Percentiles rank a stretch among this genome's conserved stretches.
Conservation (phyloP, 768 basidiomycete genomes). For the Ramaria sp. region DNA sequence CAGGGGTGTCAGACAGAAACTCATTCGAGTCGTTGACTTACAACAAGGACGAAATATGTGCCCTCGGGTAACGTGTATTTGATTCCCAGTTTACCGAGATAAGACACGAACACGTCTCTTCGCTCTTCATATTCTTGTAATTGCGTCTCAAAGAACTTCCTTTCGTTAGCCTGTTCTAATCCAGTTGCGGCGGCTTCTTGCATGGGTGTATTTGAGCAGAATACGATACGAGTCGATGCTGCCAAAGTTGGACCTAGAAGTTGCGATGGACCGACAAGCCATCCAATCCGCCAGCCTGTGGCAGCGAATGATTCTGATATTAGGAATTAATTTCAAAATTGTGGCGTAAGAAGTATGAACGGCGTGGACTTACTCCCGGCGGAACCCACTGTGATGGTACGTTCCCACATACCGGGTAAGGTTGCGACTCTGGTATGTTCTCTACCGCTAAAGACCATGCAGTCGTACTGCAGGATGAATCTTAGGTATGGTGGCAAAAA, state of each 20-base stretch:
- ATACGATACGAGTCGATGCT: slow-evolving; percentile 88
- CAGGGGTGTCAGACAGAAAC: slow-evolving; percentile 1
- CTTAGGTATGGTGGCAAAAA: background rate
- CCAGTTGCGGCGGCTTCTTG: slow-evolving; percentile 93
- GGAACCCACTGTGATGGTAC: slow-evolving; percentile 93
- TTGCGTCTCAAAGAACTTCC: slow-evolving; percentile 71
- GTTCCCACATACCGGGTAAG: slow-evolving; percentile 98
- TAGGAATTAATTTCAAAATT: background rate
- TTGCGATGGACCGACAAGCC: slow-evolving; percentile 80
- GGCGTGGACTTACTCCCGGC: slow-evolving; percentile 64
- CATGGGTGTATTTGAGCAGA: slow-evolving; percentile 88
- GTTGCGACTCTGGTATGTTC: slow-evolving; percentile 89
- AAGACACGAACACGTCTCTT: slow-evolving; percentile 57
- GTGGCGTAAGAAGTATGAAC: background rate
- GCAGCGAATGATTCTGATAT: slow-evolving; percentile 83
- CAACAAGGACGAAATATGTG: slow-evolving; percentile 82
- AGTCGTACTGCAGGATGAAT: slow-evolving; percentile 65
- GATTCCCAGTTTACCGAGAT: slow-evolving; percentile 77
- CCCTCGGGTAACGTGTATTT: slow-evolving; percentile 86
- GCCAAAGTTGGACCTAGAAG: slow-evolving; percentile 83
- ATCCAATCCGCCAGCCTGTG: slow-evolving; percentile 96
- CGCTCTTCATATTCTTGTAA: slow-evolving; percentile 70
- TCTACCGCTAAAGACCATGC: slow-evolving; percentile 77
- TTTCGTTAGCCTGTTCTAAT: slow-evolving; percentile 65
- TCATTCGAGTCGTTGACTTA: slow-evolving; percentile 22